These are phyloP conservation scores for Pseudonectria foliicola DNA, from an alignment of 2,329 filamentous ascomycete genomes.

Conservation along the genomic window DNA sequence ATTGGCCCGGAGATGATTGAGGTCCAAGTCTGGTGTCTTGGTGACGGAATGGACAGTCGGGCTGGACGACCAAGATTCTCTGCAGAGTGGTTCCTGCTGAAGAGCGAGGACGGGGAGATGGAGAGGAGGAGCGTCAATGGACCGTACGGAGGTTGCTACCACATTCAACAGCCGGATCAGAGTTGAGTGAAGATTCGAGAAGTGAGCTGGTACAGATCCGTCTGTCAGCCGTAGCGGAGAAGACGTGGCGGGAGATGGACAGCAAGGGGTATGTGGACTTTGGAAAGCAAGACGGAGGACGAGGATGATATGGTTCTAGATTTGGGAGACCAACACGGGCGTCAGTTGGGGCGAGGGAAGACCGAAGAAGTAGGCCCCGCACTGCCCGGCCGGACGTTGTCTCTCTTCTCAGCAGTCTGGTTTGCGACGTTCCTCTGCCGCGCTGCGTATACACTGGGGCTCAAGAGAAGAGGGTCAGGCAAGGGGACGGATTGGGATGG, in stretches of 20 bases:
- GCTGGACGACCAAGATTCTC: not conserved
- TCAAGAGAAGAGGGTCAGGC: slow-evolving; percentile 9
- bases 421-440: slow-evolving; percentile 14
- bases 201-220: not conserved
- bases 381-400: slow-evolving; percentile 18
- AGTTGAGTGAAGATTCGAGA: not conserved
- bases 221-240: not conserved
- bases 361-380: slow-evolving; percentile 16
- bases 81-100: too few species aligned
- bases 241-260: not conserved
- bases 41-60: not conserved
- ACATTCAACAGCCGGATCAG: not conserved
- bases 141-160: not conserved
- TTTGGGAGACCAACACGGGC: slow-evolving; percentile 17
- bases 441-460: slow-evolving; percentile 13
- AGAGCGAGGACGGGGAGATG: too few species aligned
- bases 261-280: slow-evolving; percentile 8
- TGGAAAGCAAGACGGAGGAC: slow-evolving; percentile 12
- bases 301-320: slow-evolving; percentile 13
- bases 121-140: too few species aligned
- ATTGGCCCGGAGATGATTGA: not conserved
- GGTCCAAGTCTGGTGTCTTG: slow-evolving; percentile 4
- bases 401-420: slow-evolving; percentile 21
- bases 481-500: slow-evolving; percentile 15
- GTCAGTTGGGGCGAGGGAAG: slow-evolving; percentile 14